Conservation (phyloP, 139 green algal species). For the Auxenochlorella pyrenoidosa region DNA sequence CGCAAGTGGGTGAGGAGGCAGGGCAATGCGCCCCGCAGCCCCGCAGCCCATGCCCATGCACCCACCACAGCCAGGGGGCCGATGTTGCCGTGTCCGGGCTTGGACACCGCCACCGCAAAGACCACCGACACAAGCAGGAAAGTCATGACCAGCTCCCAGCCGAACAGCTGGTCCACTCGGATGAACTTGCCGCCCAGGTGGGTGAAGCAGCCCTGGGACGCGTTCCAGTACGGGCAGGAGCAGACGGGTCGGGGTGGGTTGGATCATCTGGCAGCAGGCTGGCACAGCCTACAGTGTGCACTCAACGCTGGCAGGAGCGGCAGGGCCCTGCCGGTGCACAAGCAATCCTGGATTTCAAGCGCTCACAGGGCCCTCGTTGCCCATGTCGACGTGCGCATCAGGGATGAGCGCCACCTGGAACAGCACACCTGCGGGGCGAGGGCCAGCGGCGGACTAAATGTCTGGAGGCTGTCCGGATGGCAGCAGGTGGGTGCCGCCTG, state of each 20-base stretch:
- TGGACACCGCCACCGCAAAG: slow-evolving; percentile 65
- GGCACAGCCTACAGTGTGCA: not conserved
- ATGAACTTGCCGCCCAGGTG: slow-evolving; percentile 49
- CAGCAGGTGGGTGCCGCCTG: not conserved
- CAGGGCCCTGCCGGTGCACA: not conserved
- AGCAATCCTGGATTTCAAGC: too few relatives aligned
- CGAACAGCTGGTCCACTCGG: slow-evolving; percentile 62
- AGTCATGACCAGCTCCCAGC: slow-evolving; percentile 65
- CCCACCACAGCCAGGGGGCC: slow-evolving; percentile 50
- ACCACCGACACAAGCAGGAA: slow-evolving; percentile 67
- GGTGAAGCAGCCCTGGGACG: slow-evolving; percentile 25
- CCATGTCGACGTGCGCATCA: slow-evolving; percentile 27
- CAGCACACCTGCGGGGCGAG: slow-evolving; percentile 8
- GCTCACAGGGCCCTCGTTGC: slow-evolving; percentile 42
- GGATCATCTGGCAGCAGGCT: not conserved
- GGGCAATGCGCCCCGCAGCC: too few relatives aligned
- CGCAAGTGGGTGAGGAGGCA: too few relatives aligned
- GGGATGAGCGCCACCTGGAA: slow-evolving; percentile 33
- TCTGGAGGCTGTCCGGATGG: too few relatives aligned
- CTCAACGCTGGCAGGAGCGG: not conserved
- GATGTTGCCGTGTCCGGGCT: slow-evolving; percentile 57
- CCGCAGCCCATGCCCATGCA: too few relatives aligned
- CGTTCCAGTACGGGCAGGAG: not conserved
- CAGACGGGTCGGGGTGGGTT: not conserved
- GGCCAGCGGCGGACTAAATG: not conserved